Evolutionary conservation across 192 early-diverging fungal genomes (phyloP).

Genomic region (Entomortierella lignicola): DNA sequence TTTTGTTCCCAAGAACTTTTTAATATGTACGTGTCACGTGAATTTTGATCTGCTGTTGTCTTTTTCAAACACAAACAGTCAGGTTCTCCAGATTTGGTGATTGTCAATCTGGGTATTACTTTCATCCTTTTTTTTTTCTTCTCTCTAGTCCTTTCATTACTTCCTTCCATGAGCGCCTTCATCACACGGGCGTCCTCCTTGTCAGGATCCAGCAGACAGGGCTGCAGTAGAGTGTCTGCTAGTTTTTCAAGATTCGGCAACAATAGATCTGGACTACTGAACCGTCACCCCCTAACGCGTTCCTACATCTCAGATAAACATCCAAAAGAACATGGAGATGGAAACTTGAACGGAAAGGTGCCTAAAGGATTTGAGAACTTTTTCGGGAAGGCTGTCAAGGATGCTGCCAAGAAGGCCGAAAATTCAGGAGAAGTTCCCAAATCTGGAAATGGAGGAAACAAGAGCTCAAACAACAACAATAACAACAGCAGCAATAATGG

Average conservation of each 20-base stretch:
- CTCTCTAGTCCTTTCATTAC: background rate
- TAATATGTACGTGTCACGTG: too few species aligned
- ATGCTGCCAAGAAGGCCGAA: slow-evolving; percentile 50
- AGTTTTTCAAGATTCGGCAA: slow-evolving; percentile 6
- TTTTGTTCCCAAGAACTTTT: too few species aligned
- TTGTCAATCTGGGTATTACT: too few species aligned
- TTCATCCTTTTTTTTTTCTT: background rate
- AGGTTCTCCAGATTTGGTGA: too few species aligned
- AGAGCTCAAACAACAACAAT: slow-evolving; percentile 3
- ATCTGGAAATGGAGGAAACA: slow-evolving; percentile 29
- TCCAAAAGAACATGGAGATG: slow-evolving; percentile 20
- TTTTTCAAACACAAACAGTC: too few species aligned
- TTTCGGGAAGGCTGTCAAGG: slow-evolving; percentile 64
- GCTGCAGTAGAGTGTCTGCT: background rate
- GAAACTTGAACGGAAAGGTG: slow-evolving; percentile 47
- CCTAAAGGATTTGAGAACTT: slow-evolving; percentile 85
- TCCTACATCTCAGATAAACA: slow-evolving; percentile 29
- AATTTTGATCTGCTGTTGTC: too few species aligned
- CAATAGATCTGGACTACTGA: background rate
- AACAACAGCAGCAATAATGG: slow-evolving; percentile 10
- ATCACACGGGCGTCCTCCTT: slow-evolving; percentile 27
- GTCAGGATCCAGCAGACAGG: slow-evolving; percentile 4
- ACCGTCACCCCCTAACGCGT: slow-evolving; percentile 9
- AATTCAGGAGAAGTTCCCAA: slow-evolving; percentile 25
- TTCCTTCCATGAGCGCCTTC: slow-evolving; percentile 39